Conservation (phyloP, 1,284 basidiomycete genomes). For the Naganishia cerealis region DNA sequence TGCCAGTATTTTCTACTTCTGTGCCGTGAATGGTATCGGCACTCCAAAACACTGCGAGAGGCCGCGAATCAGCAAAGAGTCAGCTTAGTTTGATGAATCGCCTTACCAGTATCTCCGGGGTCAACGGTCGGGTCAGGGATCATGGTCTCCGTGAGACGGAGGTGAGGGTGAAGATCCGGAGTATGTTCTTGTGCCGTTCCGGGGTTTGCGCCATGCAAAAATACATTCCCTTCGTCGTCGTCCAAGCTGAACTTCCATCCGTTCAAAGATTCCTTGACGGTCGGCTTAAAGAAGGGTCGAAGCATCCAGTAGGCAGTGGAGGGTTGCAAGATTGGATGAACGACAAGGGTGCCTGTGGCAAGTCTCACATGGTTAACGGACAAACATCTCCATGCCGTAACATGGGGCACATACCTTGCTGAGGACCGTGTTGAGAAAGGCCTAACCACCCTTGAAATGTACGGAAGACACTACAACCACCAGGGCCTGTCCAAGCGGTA, state of each 20-base stretch:
- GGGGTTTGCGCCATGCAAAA: conserved; percentile 65
- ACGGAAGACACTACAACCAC: conserved; percentile 68
- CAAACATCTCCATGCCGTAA: neutral
- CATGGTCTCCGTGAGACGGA: conserved; percentile 67
- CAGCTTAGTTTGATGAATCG: too few relatives aligned
- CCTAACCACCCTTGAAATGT: conserved; percentile 71
- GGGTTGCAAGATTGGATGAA: conserved; percentile 72
- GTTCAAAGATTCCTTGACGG: conserved; percentile 56
- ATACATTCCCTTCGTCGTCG: conserved; percentile 62
- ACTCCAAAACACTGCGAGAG: conserved; percentile 37
- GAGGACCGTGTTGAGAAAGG: conserved; percentile 61
- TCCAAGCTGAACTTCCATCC: conserved; percentile 65
- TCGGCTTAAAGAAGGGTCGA: conserved; percentile 67
- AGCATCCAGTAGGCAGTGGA: conserved; percentile 74
- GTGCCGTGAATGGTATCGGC: conserved; percentile 70
- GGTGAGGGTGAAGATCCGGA: conserved; percentile 67
- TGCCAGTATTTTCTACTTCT: conserved; percentile 64
- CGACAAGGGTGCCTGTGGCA: conserved; percentile 64
- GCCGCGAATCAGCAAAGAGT: neutral
- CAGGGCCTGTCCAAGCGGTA: neutral
- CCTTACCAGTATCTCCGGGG: conserved; percentile 62
- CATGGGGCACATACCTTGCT: conserved; percentile 53
- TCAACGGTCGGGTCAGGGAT: conserved; percentile 68
- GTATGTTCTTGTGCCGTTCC: conserved; percentile 67
- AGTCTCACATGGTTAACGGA: neutral